phyloP scores from a whole-genome alignment of 495 filamentous ascomycete species.

The Penicillium bovifimosum region DNA sequence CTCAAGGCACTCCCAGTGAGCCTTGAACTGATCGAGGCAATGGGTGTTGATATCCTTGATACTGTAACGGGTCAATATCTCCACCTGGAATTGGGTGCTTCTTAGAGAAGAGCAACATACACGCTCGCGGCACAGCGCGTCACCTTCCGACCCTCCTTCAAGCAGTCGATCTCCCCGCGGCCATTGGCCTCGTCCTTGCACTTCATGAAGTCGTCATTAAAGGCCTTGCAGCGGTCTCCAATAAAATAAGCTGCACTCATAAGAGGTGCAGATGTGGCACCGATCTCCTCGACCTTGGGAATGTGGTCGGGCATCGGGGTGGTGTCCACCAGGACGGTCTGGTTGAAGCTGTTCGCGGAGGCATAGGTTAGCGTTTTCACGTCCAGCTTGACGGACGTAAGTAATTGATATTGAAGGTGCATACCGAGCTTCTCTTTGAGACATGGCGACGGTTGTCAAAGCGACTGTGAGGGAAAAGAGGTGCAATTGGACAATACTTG shows the following conservation, averaged over 20 bases:
- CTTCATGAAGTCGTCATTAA: slow-evolving; percentile 99
- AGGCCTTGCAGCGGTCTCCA: slow-evolving; percentile 85
- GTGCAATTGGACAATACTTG: slow-evolving; percentile 23
- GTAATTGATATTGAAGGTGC: not conserved
- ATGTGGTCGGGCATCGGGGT: slow-evolving; percentile 89
- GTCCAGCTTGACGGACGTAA: not conserved
- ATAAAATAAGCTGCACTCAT: slow-evolving; percentile 95
- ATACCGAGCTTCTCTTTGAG: slow-evolving; percentile 47
- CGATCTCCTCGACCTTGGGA: slow-evolving; percentile 86
- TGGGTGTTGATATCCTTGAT: slow-evolving; percentile 93
- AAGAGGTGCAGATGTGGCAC: slow-evolving; percentile 84
- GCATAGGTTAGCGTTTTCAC: slow-evolving; percentile 21
- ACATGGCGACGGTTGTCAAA: slow-evolving; percentile 38
- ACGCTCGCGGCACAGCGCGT: slow-evolving; percentile 94
- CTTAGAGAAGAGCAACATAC: slow-evolving; percentile 50
- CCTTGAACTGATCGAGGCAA: slow-evolving; percentile 84
- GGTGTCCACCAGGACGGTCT: slow-evolving; percentile 86
- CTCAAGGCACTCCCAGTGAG: slow-evolving; percentile 92
- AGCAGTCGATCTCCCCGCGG: slow-evolving; percentile 84
- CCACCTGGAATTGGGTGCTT: not conserved
- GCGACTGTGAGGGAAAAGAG: slow-evolving; percentile 7
- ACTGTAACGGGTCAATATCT: slow-evolving; percentile 40
- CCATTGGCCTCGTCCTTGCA: slow-evolving; percentile 92
- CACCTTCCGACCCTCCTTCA: slow-evolving; percentile 93
- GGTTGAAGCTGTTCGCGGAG: slow-evolving; percentile 69